These are phyloP conservation scores for Laburnicola sp. DNA, from an alignment of 2,329 filamentous ascomycete genomes.

Conservation along the genomic window DNA sequence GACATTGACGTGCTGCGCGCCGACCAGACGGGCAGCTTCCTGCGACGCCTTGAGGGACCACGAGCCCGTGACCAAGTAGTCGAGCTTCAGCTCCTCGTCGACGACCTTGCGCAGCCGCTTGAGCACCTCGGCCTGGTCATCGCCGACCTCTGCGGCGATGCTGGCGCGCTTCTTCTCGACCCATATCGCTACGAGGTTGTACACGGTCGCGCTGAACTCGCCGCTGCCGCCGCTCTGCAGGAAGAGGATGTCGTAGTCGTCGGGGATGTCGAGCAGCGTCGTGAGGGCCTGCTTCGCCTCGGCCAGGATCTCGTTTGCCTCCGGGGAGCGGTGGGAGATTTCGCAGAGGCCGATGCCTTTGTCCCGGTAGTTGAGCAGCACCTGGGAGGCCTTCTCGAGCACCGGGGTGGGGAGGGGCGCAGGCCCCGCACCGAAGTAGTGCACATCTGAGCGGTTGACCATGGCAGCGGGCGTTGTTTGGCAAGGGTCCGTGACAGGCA, in stretches of 20 bases:
- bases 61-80: conserved; percentile 87
- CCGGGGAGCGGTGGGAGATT: conserved; percentile 82
- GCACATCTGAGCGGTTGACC: conserved; percentile 73
- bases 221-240: conserved; percentile 86
- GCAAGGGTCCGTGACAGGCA: conserved; percentile 1
- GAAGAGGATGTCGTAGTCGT: conserved; percentile 85
- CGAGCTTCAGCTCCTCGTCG: conserved; percentile 72
- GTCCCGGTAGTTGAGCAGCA: conserved; percentile 78
- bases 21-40: conserved; percentile 77
- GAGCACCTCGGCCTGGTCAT: conserved; percentile 60
- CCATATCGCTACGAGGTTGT: conserved; percentile 85
- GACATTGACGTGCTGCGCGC: conserved; percentile 78
- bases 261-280: conserved; percentile 76
- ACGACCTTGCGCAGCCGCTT: conserved; percentile 66
- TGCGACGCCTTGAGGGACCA: conserved; percentile 90
- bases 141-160: conserved; percentile 60
- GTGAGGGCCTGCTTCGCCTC: conserved; percentile 75
- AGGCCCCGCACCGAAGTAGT: conserved; percentile 89
- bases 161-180: conserved; percentile 67
- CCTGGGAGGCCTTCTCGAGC: conserved; percentile 73
- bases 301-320: conserved; percentile 77
- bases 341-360: conserved; percentile 86
- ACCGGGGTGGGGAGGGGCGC: conserved; percentile 82
- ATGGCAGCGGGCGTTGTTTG: conserved; percentile 49
- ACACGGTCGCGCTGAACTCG: conserved; percentile 79